Evolutionary conservation across 192 early-diverging fungal species (phyloP), one percentile per base, ranked within the genome.

Genomic region (Glomus cerebriforme): DNA sequence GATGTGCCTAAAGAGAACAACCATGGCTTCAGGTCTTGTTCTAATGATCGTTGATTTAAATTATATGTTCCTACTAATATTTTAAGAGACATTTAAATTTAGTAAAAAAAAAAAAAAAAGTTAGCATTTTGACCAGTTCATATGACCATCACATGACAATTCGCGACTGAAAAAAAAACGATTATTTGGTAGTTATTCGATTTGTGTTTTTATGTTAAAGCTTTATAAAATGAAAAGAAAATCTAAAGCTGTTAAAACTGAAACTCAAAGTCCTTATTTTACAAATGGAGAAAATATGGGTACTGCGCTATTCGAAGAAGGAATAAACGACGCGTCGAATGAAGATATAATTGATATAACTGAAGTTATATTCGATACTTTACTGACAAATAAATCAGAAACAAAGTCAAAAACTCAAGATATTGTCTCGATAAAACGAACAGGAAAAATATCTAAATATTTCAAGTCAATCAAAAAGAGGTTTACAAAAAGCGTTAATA

Each of bases 61-160:
- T 86, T 86, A 79, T 84, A 86, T 10, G 83, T 84, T 45, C 83
- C 85, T 22, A 86, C 77, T 59, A 86, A 81, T 26, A 86, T 26
- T 19, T 64, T 64, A 24, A 76, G 35, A 24, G 58, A 15, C 69
- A 71, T 71, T 12, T 29, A n/a, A n/a, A n/a, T 63, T 63, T 13
- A 22, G 47, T 54, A 17, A 49, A 17, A 49, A 49, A 49, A 15
- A 15, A 15, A 49, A 49, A 43, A 43, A 43, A 0, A 43, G 37
- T n/a, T n/a, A n/a, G 37, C 37, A 43, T 9, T 43, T 43, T 3
- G 39, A n/a, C 39, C 39, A 43, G 39, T 49, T 54, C 49, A 54
- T 54, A 54, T 54, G 15, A 54, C 3, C 22, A n/a, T 54, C 49
- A 54, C 19, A 54, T 54, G 49, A 54, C 2, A 17, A 15, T 22